Evolutionary conservation across 2,329 filamentous ascomycete species (phyloP), one percentile per base, ranked within the genome.

Genomic region (Fusarium pseudograminearum): DNA sequence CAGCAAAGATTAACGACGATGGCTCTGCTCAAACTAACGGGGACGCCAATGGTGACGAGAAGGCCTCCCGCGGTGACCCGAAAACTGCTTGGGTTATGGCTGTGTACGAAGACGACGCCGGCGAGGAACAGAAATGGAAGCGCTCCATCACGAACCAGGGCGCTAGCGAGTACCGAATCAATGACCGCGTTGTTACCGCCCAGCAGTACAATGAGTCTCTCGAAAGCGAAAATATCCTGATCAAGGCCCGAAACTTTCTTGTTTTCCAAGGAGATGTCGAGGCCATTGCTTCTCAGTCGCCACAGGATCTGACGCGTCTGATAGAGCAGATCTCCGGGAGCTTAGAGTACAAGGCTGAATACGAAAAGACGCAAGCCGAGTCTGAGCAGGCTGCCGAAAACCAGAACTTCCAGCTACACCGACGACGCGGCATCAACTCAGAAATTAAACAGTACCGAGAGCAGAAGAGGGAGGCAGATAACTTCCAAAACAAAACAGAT

Each of bases 61-160:
- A 89, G 57, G 86, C 89, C 57, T 90, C 88, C n/a, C 90, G 88
- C 36, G 88, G 89, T 70, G 95, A 99, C 74, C 96, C 96, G 1
- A 96, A 94, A 79, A 96, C 91, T 4, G 97, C 96, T 5, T 99
- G 95, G 95, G 97, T 99, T 16, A 98, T 98, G 94, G 96, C 96
- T 31, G 95, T 99, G 18, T 99, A 98, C 80, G 94, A 98, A 78
- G 96, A 99, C 77, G 96, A 99, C 78, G 94, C 94, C 4, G 95
- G 94, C 47, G 93, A 97, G 76, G 93, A 97, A 79, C 94, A 98
- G 77, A 90, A 91, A 72, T 99, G 96, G 96, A 97, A 97, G 82
- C 93, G 96, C 66, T 91, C 90, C 71, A 99, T 99, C 79, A 98
- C 94, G 6, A 93, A 87, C 73, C 87, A 90, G 67, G 96, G 96